Conservation (phyloP, 2,329 filamentous ascomycete genomes). For the Gaeumannomyces tritici region DNA sequence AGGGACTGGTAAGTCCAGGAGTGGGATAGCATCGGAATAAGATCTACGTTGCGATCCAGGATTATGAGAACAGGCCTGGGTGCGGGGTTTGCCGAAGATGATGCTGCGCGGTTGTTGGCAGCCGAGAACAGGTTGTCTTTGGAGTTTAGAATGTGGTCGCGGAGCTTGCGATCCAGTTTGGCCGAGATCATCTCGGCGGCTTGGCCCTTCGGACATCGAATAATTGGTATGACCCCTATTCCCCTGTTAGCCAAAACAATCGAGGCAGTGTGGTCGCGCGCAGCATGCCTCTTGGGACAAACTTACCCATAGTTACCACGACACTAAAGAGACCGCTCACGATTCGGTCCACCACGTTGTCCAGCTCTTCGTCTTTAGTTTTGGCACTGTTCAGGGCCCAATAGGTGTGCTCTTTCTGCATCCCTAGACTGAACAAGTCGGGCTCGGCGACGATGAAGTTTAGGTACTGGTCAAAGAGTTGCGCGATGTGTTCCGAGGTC, state of each 20-base stretch:
- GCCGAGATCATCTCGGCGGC: slow-evolving; percentile 91
- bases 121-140: slow-evolving; percentile 91
- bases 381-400: slow-evolving; percentile 92
- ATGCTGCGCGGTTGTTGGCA: slow-evolving; percentile 44
- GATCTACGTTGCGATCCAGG: slow-evolving; percentile 88
- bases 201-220: slow-evolving; percentile 84
- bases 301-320: slow-evolving; percentile 87
- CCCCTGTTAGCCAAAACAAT: slow-evolving; percentile 14
- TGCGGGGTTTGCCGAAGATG: slow-evolving; percentile 52
- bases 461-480: slow-evolving; percentile 92
- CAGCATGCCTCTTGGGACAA: background rate
- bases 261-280: background rate
- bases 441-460: slow-evolving; percentile 97
- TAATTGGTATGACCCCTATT: slow-evolving; percentile 81
- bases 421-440: slow-evolving; percentile 86
- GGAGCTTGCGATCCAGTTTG: slow-evolving; percentile 88
- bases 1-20: slow-evolving; percentile 76
- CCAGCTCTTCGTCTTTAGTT: slow-evolving; percentile 83
- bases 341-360: slow-evolving; percentile 78
- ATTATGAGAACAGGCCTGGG: slow-evolving; percentile 86
- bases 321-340: slow-evolving; percentile 97
- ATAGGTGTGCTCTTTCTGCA: slow-evolving; percentile 85
- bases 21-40: slow-evolving; percentile 98
- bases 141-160: slow-evolving; percentile 93
- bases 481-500: slow-evolving; percentile 81